Percentiles rank a stretch among this genome's conserved stretches.
These are phyloP conservation scores for Aegilops longissima DNA, from an alignment of 176 grass and related monocot genomes.

Conservation along the genomic window DNA sequence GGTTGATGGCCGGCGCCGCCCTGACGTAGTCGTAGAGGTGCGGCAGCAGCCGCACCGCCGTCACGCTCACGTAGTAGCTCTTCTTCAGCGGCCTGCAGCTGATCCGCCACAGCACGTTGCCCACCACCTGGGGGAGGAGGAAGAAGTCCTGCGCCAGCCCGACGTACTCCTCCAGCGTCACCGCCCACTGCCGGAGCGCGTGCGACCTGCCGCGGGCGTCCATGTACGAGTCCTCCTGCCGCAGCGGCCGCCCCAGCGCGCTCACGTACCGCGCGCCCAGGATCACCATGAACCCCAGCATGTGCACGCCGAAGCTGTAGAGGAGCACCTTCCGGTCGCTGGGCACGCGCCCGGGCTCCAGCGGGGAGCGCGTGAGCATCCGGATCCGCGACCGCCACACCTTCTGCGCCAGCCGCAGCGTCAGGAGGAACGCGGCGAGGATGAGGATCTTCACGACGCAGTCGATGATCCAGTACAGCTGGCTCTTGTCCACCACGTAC, in stretches of 20 bases:
- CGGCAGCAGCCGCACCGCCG: slow-evolving; percentile 72
- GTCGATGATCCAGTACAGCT: slow-evolving; percentile 69
- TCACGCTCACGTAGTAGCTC: slow-evolving; percentile 74
- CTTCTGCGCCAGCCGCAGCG: slow-evolving; percentile 78
- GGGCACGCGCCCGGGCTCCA: slow-evolving; percentile 73
- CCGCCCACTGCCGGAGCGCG: slow-evolving; percentile 77
- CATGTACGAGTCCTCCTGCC: slow-evolving; percentile 48
- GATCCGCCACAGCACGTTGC: slow-evolving; percentile 81
- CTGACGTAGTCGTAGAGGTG: slow-evolving; percentile 83
- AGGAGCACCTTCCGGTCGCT: slow-evolving; percentile 67
- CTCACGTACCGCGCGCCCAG: slow-evolving; percentile 53
- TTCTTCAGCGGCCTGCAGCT: slow-evolving; percentile 74
- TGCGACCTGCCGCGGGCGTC: slow-evolving; percentile 65
- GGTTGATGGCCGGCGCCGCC: slow-evolving; percentile 77
- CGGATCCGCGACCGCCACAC: slow-evolving; percentile 86
- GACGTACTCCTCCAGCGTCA: slow-evolving; percentile 78
- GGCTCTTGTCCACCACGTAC: slow-evolving; percentile 64
- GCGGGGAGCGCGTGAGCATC: slow-evolving; percentile 64
- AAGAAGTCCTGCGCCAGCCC: slow-evolving; percentile 80
- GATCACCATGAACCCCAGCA: slow-evolving; percentile 55
- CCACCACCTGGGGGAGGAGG: slow-evolving; percentile 78
- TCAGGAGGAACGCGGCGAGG: slow-evolving; percentile 67
- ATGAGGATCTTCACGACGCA: slow-evolving; percentile 83
- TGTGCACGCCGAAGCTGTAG: slow-evolving; percentile 48
- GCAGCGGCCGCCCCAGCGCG: slow-evolving; percentile 50